Evolutionary conservation across 148 eudicot genomes (phyloP), one percentile per base, ranked within the genome.

Genomic region (Rhododendron ferrugineum): DNA sequence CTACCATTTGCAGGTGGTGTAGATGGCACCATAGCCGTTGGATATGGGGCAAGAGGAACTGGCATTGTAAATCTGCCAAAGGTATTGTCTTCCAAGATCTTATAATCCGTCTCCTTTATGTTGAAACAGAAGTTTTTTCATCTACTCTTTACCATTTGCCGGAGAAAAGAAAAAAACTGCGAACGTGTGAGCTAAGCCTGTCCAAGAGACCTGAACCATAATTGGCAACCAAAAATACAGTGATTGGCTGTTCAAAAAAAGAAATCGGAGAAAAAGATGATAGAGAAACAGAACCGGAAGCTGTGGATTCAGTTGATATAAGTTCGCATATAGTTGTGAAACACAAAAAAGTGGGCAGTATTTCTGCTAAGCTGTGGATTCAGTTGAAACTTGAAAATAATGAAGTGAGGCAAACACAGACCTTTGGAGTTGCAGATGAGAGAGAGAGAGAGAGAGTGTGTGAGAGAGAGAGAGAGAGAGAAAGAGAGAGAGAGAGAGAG

Each of bases 1-100:
- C 22, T 92, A 94, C 98, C 96, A 90, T 92, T 93, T 68, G 93
- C 66, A 60, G 66, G 95, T 75, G 92, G 92, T 3, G 95, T 90
- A 77, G 89, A 89, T 80, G 96, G 88, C 68, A 87, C 89, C 32
- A 95, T 90, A 85, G 95, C 88, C 30, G 91, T 85, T 77, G 98
- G 98, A 92, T 93, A 93, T 20, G 98, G 96, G 86, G 96, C 98
- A 88, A 94, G 93, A 90, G 98, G 98, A 82, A 93, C 95, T 56
- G 98, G 94, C 98, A 94, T 94, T 89, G 86, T 76, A 36, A 88
- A 80, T 80, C 86, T 56, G 79, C 15, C 54, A 28, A 52, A 46
- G 74, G 72, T 56, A 74, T 34, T 62, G 32, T n/a, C 62, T 74
- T 78, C 78, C 49, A 62, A 86, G 81, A 82, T 84, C 87, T 62